Evolutionary conservation across 1,139 yeast genomes (phyloP).

Genomic region (Trichomonascaceae sp.): DNA sequence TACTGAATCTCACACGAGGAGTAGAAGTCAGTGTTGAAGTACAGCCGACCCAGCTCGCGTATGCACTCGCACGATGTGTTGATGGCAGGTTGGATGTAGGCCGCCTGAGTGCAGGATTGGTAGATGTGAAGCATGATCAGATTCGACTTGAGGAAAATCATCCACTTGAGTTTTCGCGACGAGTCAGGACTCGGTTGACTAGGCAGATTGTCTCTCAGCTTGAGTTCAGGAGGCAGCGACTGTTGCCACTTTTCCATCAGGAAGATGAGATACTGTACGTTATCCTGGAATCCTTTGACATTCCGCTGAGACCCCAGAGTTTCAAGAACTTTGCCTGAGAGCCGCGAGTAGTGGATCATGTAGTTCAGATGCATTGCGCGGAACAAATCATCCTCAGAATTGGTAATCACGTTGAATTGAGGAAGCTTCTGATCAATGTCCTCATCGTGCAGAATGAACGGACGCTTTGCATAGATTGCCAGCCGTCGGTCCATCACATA

Average conservation of each 20-base stretch:
- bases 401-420: slow-evolving; percentile 4
- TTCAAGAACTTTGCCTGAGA: slow-evolving; percentile 11
- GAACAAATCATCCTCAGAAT: slow-evolving; percentile 12
- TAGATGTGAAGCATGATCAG: slow-evolving; percentile 14
- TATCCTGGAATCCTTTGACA: slow-evolving; percentile 7
- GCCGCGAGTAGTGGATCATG: slow-evolving; percentile 15
- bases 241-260: slow-evolving; percentile 10
- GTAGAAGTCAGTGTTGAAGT: slow-evolving; percentile 14
- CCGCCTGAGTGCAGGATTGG: slow-evolving; percentile 4
- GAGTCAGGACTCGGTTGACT: slow-evolving; percentile 7
- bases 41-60: slow-evolving; percentile 14
- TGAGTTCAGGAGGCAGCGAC: slow-evolving; percentile 14
- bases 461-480: slow-evolving; percentile 14
- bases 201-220: slow-evolving; percentile 3
- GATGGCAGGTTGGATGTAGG: slow-evolving; percentile 15
- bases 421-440: slow-evolving; percentile 16
- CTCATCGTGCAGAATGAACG: slow-evolving; percentile 14
- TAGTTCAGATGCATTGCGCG: slow-evolving; percentile 14
- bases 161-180: slow-evolving; percentile 14
- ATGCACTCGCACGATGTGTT: slow-evolving; percentile 15
- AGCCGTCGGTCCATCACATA: slow-evolving; percentile 16
- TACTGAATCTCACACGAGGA: slow-evolving; percentile 16
- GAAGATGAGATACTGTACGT: slow-evolving; percentile 9
- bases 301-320: slow-evolving; percentile 1
- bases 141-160: slow-evolving; percentile 12